Base-by-base conservation (phyloP, 768 basidiomycete species). In the Auriscalpium vulgare region DNA sequence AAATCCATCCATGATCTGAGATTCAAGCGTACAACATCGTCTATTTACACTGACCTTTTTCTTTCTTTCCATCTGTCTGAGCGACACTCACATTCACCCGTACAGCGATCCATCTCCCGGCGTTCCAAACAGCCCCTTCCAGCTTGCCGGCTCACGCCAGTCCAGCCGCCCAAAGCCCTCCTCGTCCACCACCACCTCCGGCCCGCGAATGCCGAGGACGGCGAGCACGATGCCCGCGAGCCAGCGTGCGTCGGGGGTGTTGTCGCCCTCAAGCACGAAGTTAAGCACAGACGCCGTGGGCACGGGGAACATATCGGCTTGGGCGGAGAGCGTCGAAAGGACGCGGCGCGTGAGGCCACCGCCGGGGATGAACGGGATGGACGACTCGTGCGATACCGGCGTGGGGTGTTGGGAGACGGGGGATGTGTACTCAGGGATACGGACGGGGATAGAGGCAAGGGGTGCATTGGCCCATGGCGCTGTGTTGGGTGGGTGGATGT, bases 221-320 rank as follows among this genome's bases (percentile, higher is more conserved):
- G 77, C 82, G 44, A 74, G 71, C 8, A 77, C 73, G 29, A 78
- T 80, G 6, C 72, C 70, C 3, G 87, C 85, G 44, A 88, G 72
- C 37, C 83, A 64, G 17, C 75, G 73, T 0, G 90, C 89, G 66
- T 93, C 90, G 16, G 67, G 74, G 56, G 84, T 75, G 62, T 93
- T 93, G 67, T 93, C 91, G 2, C 91, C 90, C 65, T 93, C 90
- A 56, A 88, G 73, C 10, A 83, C 88, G 64, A 88, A 92, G 48
- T 88, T 86, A 49, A 90, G 71, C 10, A 92, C 68, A 14, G 78
- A 74, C 0, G 78, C 80, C 1, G 77, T 79, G 21, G 85, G 84
- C 44, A 79, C 75, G 17, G 73, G 62, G 76, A 79, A 82, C 40
- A 67, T 62, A 29, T 29, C 29, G 29, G 7, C 29, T 29, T 29